phyloP scores from a whole-genome alignment of 2,329 filamentous ascomycete species.

The Exophiala sp. region DNA sequence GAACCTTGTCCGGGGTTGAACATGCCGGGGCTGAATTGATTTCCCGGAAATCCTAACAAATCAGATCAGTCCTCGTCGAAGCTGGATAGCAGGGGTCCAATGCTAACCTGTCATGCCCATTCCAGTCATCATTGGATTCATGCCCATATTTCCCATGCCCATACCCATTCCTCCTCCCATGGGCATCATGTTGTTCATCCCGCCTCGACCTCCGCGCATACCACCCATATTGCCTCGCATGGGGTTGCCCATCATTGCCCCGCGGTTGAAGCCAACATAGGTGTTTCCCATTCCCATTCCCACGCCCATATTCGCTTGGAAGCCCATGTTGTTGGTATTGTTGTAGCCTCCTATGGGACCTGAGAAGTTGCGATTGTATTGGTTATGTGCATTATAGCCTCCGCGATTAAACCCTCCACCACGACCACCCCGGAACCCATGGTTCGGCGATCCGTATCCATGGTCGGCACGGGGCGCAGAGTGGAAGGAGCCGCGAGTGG shows the following conservation, averaged over 20 bases:
- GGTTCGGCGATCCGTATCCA: constrained; percentile 44
- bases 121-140: constrained; percentile 54
- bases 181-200: constrained; percentile 52
- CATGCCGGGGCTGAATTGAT: constrained; percentile 65
- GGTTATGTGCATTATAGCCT: constrained; percentile 34
- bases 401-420: constrained; percentile 48
- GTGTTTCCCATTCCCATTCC: constrained; percentile 52
- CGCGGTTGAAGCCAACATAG: constrained; percentile 47
- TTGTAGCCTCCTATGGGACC: constrained; percentile 37
- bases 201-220: constrained; percentile 55
- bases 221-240: constrained; percentile 49
- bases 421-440: constrained; percentile 50
- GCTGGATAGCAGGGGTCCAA: constrained; percentile 15
- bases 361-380: constrained; percentile 48
- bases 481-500: constrained; percentile 42
- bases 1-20: constrained; percentile 50
- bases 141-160: constrained; percentile 52
- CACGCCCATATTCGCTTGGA: constrained; percentile 46
- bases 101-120: constrained; percentile 48
- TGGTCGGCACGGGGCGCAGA: constrained; percentile 36
- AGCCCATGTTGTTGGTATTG: constrained; percentile 47
- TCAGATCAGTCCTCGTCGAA: constrained; percentile 4
- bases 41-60: constrained; percentile 18
- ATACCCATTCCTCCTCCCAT: constrained; percentile 50
- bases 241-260: constrained; percentile 49